Conservation (phyloP, 2,329 filamentous ascomycete genomes). For the Colletotrichum limetticola region DNA sequence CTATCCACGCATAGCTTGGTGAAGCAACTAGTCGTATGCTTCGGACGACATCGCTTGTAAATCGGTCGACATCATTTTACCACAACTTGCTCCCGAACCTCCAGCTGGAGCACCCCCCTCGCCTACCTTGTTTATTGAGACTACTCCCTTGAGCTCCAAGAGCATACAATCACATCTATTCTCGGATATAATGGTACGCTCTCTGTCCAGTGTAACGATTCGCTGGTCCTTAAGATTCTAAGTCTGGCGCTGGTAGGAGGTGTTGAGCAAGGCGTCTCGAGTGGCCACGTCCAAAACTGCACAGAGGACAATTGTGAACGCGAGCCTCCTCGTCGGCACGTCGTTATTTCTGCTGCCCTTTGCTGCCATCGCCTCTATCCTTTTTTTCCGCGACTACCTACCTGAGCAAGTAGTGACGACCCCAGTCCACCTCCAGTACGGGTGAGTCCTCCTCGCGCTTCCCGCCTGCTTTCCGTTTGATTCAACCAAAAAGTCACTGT, state of each 20-base stretch:
- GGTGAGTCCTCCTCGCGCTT: conserved; percentile 50
- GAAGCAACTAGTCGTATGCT: too few relatives aligned
- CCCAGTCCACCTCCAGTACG: conserved; percentile 69
- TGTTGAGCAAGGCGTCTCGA: conserved; percentile 40
- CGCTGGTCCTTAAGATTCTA: not conserved
- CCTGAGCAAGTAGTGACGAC: conserved; percentile 63
- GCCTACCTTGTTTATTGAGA: too few relatives aligned
- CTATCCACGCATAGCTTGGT: too few relatives aligned
- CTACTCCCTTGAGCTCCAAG: too few relatives aligned
- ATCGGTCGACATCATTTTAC: not conserved
- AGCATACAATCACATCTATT: not conserved
- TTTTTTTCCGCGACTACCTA: conserved; percentile 67
- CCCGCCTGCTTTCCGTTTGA: not conserved
- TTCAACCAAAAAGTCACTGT: not conserved
- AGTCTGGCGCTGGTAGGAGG: conserved; percentile 14
- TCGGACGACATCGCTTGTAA: not conserved
- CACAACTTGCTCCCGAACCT: not conserved
- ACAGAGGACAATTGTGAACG: conserved; percentile 61
- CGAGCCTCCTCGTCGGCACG: conserved; percentile 54
- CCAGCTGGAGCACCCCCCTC: too few relatives aligned
- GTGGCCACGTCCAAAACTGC: conserved; percentile 61
- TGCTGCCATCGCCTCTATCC: conserved; percentile 59
- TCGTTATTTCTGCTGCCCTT: conserved; percentile 58
- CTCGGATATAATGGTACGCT: not conserved
- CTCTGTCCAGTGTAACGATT: not conserved